Percentiles rank a stretch among this genome's conserved stretches.
These are phyloP conservation scores for Ustilago tritici DNA, from an alignment of 1,284 basidiomycete genomes.

Conservation along the genomic window DNA sequence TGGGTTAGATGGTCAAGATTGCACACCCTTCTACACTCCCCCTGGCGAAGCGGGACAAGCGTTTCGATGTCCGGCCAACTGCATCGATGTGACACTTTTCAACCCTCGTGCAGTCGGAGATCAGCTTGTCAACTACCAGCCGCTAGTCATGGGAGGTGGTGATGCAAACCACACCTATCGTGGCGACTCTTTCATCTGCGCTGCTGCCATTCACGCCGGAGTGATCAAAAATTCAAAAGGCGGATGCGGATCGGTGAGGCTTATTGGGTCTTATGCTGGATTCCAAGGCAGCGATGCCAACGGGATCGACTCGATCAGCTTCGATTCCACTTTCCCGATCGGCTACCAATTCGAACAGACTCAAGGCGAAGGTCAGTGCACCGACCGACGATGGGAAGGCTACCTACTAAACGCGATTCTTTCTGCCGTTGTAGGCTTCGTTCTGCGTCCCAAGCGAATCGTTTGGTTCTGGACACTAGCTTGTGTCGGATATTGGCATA, in stretches of 20 bases:
- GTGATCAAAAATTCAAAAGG: conserved; percentile 77
- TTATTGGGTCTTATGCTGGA: conserved; percentile 79
- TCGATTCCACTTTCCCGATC: conserved; percentile 80
- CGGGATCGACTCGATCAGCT: conserved; percentile 79
- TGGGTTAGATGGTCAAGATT: conserved; percentile 79
- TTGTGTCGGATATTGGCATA: conserved; percentile 88
- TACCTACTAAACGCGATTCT: conserved; percentile 61
- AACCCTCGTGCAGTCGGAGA: conserved; percentile 82
- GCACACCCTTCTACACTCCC: conserved; percentile 77
- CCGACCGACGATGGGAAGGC: conserved; percentile 75
- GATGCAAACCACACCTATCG: conserved; percentile 73
- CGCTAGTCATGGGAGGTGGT: conserved; percentile 85
- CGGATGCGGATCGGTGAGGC: conserved; percentile 80
- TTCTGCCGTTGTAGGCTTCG: conserved; percentile 79
- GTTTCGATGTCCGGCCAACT: conserved; percentile 85
- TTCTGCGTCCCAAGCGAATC: conserved; percentile 80
- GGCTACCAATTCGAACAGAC: conserved; percentile 73
- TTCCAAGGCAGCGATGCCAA: conserved; percentile 76
- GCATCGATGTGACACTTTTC: conserved; percentile 77
- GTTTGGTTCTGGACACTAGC: conserved; percentile 78
- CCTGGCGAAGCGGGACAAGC: conserved; percentile 73
- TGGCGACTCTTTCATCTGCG: conserved; percentile 86
- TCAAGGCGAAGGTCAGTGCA: conserved; percentile 74
- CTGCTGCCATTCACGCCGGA: conserved; percentile 82
- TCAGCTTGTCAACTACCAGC: conserved; percentile 76